Evolutionary conservation across 116 monocot species (phyloP).

Genomic region (Phalaenopsis hybrid): DNA sequence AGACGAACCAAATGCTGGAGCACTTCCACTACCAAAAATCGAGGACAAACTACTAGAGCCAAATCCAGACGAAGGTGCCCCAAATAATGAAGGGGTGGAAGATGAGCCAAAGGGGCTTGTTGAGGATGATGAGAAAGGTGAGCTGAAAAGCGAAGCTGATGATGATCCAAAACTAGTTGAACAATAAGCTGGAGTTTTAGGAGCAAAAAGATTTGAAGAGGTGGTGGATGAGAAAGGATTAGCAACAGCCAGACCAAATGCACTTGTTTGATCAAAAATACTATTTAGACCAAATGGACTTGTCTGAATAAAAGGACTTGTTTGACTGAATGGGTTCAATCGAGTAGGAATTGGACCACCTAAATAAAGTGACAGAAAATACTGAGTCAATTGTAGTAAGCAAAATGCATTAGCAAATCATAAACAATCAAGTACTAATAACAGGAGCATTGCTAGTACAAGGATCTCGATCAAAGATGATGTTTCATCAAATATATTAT

Average conservation of each 20-base stretch:
- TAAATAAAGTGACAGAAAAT: conserved; percentile 8
- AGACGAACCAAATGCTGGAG: conserved; percentile 42
- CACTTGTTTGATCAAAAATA: conserved; percentile 56
- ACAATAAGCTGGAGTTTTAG: conserved; percentile 64
- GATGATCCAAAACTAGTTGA: conserved; percentile 59
- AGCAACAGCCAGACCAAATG: conserved; percentile 58
- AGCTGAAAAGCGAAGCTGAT: conserved; percentile 50
- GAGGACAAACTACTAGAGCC: conserved; percentile 43
- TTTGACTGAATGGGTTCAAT: conserved; percentile 48
- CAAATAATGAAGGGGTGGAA: conserved; percentile 50
- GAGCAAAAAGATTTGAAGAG: conserved; percentile 53
- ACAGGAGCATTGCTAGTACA: background rate
- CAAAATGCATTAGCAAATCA: background rate
- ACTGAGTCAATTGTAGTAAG: background rate
- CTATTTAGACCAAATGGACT: conserved; percentile 65
- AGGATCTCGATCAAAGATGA: background rate
- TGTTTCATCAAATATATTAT: background rate
- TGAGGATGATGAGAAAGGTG: conserved; percentile 58
- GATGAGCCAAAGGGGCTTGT: conserved; percentile 75
- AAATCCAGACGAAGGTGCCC: conserved; percentile 37
- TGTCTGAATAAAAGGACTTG: conserved; percentile 44
- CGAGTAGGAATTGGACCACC: conserved; percentile 61
- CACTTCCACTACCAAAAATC: conserved; percentile 41
- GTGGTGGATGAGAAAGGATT: conserved; percentile 55
- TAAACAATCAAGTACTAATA: background rate